Evolutionary conservation across 2,329 filamentous ascomycete species (phyloP), one percentile per base, ranked within the genome.

Genomic region (Aphanoascus verrucosus): DNA sequence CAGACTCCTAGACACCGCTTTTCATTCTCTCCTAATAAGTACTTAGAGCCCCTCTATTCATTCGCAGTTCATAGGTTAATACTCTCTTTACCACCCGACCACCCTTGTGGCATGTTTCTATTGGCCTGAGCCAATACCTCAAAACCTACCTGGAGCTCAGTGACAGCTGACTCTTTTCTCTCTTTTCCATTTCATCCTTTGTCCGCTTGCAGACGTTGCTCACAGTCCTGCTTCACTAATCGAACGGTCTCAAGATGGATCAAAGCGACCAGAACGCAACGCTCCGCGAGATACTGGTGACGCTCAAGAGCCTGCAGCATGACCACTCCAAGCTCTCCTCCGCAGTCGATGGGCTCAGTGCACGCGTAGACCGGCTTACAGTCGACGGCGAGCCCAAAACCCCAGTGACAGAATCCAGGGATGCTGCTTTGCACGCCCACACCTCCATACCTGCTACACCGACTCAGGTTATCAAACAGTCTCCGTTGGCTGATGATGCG

Each of bases 301-400:
- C 52, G 19, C 42, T 57, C 48, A 55, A 55, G 32, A 42, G 37
- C 28, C 23, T 57, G 8, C 52, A 57, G 45, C 37, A 48, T 52
- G 55, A 53, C 23, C 52, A 57, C 14, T 48, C 34, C 7, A 55
- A 52, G 42, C 49, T 57, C 6, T 45, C 52, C 1, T 38, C 47
- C 1, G 28, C 45, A 23, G 32, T 54, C 12, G 38, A 49, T 32
- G 47, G 46, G 15, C 38, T 54, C 20, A 46, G 46, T 34, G 34
- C 32, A n/a, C 52, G 52, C n/a, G 40, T 54, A 8, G 52, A 50
- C 28, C 46, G 34, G 14, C 40, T 54, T 48, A 28, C 47, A 32
- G n/a, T 50, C 32, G 15, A 20, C 32, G 45, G 43, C n/a, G 35
- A 47, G 15, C 51, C 43, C n/a, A 53, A 53, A 17, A 38, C 44